Base-by-base conservation (phyloP, 805 yeast genomes). In the Hanseniaspora meyeri region DNA sequence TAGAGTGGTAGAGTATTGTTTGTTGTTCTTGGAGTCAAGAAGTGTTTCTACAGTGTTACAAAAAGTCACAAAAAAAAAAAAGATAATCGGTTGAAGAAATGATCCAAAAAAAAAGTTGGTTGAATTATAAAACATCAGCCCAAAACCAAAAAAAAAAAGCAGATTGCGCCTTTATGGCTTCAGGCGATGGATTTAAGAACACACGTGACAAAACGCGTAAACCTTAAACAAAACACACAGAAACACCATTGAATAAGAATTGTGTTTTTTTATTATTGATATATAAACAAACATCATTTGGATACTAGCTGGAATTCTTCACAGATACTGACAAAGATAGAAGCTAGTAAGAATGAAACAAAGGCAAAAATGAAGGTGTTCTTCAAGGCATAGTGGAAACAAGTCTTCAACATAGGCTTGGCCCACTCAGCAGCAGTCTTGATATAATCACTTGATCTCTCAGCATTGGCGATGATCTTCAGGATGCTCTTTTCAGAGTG, bases 301-400 rank as follows among this genome's bases (percentile, higher is more conserved):
- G 79, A 63, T 64, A 81, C 85, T 47, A 83, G 69, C 55, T 72
- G 74, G 64, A 81, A 77, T 65, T 83, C 87, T 59, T 73, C 75
- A 69, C 82, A 77, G 55, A 80, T 68, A 36, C 74, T 68, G 2
- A 78, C 69, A 10, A 75, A 64, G 1, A 69, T 49, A 16, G 65
- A 47, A 2, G 77, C 68, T 1, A 74, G 61, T 0, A 67, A 65
- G 10, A 77, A 63, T 0, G 70, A 54, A 1, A 50, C 39, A 19
- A 61, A 52, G 52, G 76, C 69, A 64, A 81, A 81, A 11, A 69
- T 57, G 60, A 80, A 82, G 0, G 85, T 76, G 6, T 74, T 72
- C 65, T 77, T 78, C 55, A 81, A 76, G 9, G 81, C 79, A 17
- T 63, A 60, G 14, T 72, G 77, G 65, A 83, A 84, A 14, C 82